These are phyloP conservation scores for Yamadazyma aaseri DNA, from an alignment of 1,139 yeast species.

Conservation along the genomic window DNA sequence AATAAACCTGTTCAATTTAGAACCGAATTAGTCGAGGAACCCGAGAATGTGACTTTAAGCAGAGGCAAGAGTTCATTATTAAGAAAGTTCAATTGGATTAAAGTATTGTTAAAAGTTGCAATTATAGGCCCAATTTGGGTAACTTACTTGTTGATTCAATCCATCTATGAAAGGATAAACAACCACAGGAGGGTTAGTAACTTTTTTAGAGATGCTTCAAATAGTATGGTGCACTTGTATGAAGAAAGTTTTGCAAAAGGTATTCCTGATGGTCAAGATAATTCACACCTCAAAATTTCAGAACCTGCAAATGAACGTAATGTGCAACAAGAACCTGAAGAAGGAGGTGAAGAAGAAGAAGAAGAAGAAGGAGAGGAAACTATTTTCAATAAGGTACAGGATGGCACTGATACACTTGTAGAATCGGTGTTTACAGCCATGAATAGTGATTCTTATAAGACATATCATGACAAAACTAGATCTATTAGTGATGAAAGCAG, in stretches of 20 bases:
- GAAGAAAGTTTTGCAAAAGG: slow-evolving; percentile 9
- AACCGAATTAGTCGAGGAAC: slow-evolving; percentile 5
- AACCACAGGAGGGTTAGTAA: slow-evolving; percentile 32
- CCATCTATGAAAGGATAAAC: slow-evolving; percentile 40
- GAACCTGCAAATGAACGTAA: slow-evolving; percentile 1
- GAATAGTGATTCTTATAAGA: slow-evolving; percentile 26
- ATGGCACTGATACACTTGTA: slow-evolving; percentile 55
- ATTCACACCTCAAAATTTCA: slow-evolving; percentile 1
- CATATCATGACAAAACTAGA: slow-evolving; percentile 18
- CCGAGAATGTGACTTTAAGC: slow-evolving; percentile 5
- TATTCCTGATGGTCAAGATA: slow-evolving; percentile 5
- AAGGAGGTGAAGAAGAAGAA: slow-evolving; percentile 3
- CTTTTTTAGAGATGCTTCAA: slow-evolving; percentile 29
- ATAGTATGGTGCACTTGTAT: slow-evolving; percentile 33
- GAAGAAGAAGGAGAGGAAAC: slow-evolving; percentile 2
- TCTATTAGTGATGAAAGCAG: background rate
- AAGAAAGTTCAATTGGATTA: slow-evolving; percentile 47
- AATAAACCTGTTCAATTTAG: slow-evolving; percentile 26
- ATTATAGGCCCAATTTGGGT: slow-evolving; percentile 57
- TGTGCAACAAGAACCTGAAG: slow-evolving; percentile 8
- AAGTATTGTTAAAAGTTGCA: slow-evolving; percentile 37
- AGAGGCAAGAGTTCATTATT: slow-evolving; percentile 15
- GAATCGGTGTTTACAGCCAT: slow-evolving; percentile 63
- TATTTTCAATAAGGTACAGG: slow-evolving; percentile 29
- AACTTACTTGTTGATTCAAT: slow-evolving; percentile 44